phyloP scores from a whole-genome alignment of 2,329 filamentous ascomycete genomes.

The Alternaria tenuissima region DNA sequence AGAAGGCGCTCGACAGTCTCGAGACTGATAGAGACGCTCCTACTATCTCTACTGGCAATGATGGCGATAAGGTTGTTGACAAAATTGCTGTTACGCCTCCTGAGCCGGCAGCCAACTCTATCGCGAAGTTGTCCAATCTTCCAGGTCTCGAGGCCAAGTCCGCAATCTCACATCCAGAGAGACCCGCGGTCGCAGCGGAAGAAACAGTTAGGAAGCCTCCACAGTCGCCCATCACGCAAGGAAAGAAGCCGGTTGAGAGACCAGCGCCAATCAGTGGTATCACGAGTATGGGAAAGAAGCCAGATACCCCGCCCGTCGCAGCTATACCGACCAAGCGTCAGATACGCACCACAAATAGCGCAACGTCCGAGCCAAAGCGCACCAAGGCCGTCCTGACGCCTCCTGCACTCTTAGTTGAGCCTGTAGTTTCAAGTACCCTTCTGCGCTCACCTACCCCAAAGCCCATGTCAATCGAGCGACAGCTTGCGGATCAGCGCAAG shows the following conservation, averaged over 20 bases:
- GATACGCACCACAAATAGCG: background rate
- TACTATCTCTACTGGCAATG: background rate
- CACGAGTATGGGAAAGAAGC: background rate
- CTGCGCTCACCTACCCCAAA: slow-evolving; percentile 12
- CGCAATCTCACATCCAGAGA: background rate
- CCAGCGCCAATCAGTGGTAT: background rate
- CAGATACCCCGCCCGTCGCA: background rate
- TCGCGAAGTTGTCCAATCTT: background rate
- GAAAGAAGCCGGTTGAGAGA: background rate
- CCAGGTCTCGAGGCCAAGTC: background rate
- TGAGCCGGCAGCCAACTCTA: background rate
- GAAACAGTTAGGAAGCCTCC: background rate
- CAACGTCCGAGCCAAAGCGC: slow-evolving; percentile 18
- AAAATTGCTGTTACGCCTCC: background rate
- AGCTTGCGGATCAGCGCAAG: slow-evolving; percentile 30
- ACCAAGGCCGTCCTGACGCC: slow-evolving; percentile 7
- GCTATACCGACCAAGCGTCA: slow-evolving; percentile 17
- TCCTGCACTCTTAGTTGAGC: background rate
- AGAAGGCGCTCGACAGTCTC: background rate
- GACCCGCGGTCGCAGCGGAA: background rate
- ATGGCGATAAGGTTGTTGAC: background rate
- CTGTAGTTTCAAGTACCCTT: background rate
- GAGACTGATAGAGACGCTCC: background rate
- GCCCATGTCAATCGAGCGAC: slow-evolving; percentile 11
- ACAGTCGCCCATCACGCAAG: background rate